phyloP scores from a whole-genome alignment of 805 yeast genomes.

The Tetrapisispora nanseiensis region DNA sequence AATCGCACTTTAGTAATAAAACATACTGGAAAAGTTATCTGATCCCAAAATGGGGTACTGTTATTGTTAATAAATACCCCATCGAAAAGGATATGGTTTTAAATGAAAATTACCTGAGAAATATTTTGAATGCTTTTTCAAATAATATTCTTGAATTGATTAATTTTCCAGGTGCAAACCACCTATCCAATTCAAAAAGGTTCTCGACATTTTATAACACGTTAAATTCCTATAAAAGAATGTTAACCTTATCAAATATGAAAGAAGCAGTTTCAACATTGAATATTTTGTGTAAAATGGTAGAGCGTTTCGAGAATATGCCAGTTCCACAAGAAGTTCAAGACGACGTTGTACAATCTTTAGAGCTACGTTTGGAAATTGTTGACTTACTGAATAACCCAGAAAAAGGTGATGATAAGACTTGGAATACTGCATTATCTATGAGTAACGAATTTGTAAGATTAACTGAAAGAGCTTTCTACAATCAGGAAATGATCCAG shows the following conservation, averaged over 20 bases:
- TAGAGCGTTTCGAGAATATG: constrained; percentile 62
- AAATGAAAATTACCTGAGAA: constrained; percentile 38
- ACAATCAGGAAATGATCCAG: constrained; percentile 90
- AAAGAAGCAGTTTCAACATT: constrained; percentile 57
- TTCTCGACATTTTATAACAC: constrained; percentile 43
- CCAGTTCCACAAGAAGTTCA: constrained; percentile 72
- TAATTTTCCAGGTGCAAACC: constrained; percentile 51
- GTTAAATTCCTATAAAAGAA: constrained; percentile 56
- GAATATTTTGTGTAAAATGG: constrained; percentile 59
- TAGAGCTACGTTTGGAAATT: constrained; percentile 31
- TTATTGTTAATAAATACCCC: constrained; percentile 35
- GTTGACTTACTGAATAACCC: constrained; percentile 26
- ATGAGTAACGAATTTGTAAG: constrained; percentile 39
- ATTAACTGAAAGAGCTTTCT: constrained; percentile 60
- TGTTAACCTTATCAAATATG: constrained; percentile 49
- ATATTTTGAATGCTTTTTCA: constrained; percentile 58
- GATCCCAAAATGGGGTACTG: constrained; percentile 82
- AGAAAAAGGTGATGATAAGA: constrained; percentile 20
- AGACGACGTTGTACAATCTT: constrained; percentile 43
- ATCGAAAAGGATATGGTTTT: constrained; percentile 25
- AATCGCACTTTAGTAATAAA: neutral
- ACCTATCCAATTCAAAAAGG: constrained; percentile 35
- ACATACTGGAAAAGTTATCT: constrained; percentile 36
- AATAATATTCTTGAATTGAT: constrained; percentile 64
- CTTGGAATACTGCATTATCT: constrained; percentile 43